Conservation (phyloP, 805 yeast genomes). For the Sporopachydermia lactativora region DNA sequence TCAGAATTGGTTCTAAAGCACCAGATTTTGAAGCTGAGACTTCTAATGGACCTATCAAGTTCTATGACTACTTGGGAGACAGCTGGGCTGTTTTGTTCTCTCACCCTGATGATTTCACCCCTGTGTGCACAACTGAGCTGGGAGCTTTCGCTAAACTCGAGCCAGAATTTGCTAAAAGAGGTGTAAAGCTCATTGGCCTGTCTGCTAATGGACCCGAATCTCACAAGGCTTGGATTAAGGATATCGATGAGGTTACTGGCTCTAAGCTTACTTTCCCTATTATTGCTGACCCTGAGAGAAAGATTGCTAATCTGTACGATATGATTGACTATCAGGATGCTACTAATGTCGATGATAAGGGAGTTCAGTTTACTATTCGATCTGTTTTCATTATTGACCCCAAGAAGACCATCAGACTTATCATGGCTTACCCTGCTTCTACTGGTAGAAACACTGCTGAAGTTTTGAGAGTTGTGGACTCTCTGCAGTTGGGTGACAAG, state of each 20-base stretch:
- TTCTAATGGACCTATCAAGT: slow-evolving; percentile 69
- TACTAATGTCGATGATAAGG: slow-evolving; percentile 52
- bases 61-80: slow-evolving; percentile 78
- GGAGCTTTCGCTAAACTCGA: slow-evolving; percentile 87
- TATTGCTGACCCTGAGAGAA: slow-evolving; percentile 75
- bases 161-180: slow-evolving; percentile 77
- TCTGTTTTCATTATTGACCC: slow-evolving; percentile 90
- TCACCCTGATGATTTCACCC: slow-evolving; percentile 95
- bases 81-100: slow-evolving; percentile 83
- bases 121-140: slow-evolving; percentile 92
- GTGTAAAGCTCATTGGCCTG: slow-evolving; percentile 78
- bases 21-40: slow-evolving; percentile 82
- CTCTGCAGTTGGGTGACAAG: slow-evolving; percentile 74
- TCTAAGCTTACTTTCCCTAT: slow-evolving; percentile 75
- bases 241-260: slow-evolving; percentile 77
- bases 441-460: slow-evolving; percentile 91
- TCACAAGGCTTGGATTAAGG: slow-evolving; percentile 81
- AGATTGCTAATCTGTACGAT: slow-evolving; percentile 72
- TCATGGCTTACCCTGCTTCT: slow-evolving; percentile 83
- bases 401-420: slow-evolving; percentile 71
- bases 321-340: slow-evolving; percentile 82
- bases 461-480: slow-evolving; percentile 80
- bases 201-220: slow-evolving; percentile 73
- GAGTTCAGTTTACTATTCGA: slow-evolving; percentile 78
- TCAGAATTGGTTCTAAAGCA: slow-evolving; percentile 72